Conservation (phyloP, 495 filamentous ascomycete species). For the Aspergillus wentii region DNA sequence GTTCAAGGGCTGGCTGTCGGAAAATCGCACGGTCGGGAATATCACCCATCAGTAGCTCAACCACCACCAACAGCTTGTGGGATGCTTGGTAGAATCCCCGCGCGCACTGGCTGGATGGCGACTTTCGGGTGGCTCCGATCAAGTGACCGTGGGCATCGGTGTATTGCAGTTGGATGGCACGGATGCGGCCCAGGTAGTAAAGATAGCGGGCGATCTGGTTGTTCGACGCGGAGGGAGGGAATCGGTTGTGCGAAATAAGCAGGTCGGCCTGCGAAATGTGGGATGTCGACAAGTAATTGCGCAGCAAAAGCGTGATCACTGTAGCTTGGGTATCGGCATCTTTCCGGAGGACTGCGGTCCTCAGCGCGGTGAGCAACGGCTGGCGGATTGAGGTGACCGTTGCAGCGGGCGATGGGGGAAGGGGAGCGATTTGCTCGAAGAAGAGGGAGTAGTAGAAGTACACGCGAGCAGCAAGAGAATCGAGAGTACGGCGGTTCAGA, state of each 20-base stretch:
- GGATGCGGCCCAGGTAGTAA: conserved; percentile 93
- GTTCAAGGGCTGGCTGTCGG: conserved; percentile 79
- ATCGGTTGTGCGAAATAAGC: conserved; percentile 88
- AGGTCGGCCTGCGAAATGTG: conserved; percentile 97
- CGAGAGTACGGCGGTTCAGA: conserved; percentile 88
- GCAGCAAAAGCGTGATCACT: conserved; percentile 87
- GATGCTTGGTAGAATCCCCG: conserved; percentile 93
- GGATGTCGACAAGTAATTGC: conserved; percentile 93
- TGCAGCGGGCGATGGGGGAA: conserved; percentile 81
- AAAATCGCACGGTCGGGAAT: conserved; percentile 94
- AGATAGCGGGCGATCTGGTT: conserved; percentile 96
- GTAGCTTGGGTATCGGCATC: conserved; percentile 94
- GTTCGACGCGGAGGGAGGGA: conserved; percentile 88
- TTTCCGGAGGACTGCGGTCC: conserved; percentile 91
- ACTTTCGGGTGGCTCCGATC: conserved; percentile 87
- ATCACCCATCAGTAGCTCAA: conserved; percentile 97
- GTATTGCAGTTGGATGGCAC: conserved; percentile 92
- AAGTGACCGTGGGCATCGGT: conserved; percentile 95
- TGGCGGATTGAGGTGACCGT: conserved; percentile 82
- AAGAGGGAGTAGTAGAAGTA: conserved; percentile 98
- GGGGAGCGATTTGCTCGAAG: conserved; percentile 79
- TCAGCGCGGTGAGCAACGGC: conserved; percentile 77
- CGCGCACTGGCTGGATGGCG: conserved; percentile 81
- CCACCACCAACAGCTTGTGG: conserved; percentile 88
- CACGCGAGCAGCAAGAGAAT: conserved; percentile 87